Percentiles rank a stretch among this genome's conserved stretches.
Evolutionary conservation across 2,329 filamentous ascomycete species (phyloP).

Genomic region (Colletotrichum destructivum): DNA sequence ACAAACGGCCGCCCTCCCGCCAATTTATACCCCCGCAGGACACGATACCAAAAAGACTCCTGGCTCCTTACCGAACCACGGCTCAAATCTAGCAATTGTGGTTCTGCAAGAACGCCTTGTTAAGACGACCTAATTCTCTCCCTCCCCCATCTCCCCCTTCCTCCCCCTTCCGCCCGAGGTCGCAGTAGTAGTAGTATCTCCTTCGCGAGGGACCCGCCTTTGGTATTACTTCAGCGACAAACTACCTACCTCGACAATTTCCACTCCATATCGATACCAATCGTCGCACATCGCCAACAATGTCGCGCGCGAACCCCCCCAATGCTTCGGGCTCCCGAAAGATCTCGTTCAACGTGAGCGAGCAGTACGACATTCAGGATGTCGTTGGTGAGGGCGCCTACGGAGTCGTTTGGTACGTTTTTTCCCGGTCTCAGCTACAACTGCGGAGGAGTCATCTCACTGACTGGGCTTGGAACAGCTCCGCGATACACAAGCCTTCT

Average conservation of each 20-base stretch:
- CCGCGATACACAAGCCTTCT: conserved; percentile 97
- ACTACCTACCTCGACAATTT: conserved; percentile 23
- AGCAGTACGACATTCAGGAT: conserved; percentile 99
- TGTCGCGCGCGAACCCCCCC: conserved; percentile 72
- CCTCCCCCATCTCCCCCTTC: conserved; percentile 15
- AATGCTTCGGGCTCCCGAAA: conserved; percentile 81
- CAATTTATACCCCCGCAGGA: conserved; percentile 37
- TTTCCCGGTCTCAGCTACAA: neutral
- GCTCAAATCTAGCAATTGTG: conserved; percentile 30
- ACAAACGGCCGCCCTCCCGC: conserved; percentile 26
- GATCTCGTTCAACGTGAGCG: conserved; percentile 99
- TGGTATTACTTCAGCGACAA: conserved; percentile 21
- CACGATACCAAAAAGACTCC: conserved; percentile 28
- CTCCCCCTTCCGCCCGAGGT: conserved; percentile 33
- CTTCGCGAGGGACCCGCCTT: conserved; percentile 36
- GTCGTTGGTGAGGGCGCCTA: conserved; percentile 99
- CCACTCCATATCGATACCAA: conserved; percentile 27
- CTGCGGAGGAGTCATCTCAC: conserved; percentile 33
- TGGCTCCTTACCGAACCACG: conserved; percentile 33
- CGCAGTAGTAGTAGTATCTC: conserved; percentile 27
- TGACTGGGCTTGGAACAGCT: conserved; percentile 67
- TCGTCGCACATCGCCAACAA: conserved; percentile 49
- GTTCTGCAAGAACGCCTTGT: conserved; percentile 32
- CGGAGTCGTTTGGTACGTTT: conserved; percentile 93
- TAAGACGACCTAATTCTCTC: conserved; percentile 38